Evolutionary conservation across 2,329 filamentous ascomycete genomes (phyloP), one percentile per base, ranked within the genome.

Genomic region (Corynespora cassiicola): DNA sequence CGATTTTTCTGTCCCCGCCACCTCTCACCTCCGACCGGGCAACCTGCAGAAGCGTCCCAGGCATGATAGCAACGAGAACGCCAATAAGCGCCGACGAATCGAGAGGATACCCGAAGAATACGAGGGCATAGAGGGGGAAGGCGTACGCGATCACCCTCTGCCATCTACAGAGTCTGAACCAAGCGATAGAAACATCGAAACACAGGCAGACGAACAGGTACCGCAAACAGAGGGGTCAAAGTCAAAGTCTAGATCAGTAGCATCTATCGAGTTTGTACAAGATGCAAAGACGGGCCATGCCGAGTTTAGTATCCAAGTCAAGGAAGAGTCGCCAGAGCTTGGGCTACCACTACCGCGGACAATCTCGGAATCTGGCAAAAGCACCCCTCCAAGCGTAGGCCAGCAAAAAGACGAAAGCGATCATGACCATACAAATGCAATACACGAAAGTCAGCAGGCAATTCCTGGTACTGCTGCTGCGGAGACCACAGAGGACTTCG

Each of bases 1-100:
- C 44, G 56, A 61, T 21, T 58, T 61, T 19, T 68, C 66, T 1
- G 47, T 68, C 6, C 63, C 63, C 3, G 27, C 44, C 16, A 55
- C 52, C 15, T 65, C 65, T 2, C 52, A 60, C 31, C 53, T 69
- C 11, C 54, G 56, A 1, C 63, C 62, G 3, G 32, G 23, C 2
- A 32, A 36, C 29, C 45, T 49, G 1, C 56, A 57, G 10, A 65
- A 65, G 37, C 54, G 61, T 4, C 15, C 27, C 1, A 44, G 48
- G n/a, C 47, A 56, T 7, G 22, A 31, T 17, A 25, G 28, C 30
- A 43, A 38, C 11, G 36, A 48, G 10, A 36, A 37, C 5, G 36
- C 42, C 2, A 58, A 42, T 36, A 66, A 66, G 46, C 42, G 58
- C 21, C 42, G 42, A 6, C 57, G 63, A 5, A 18, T 56, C 7